These are phyloP conservation scores for Rugonectria rugulosa DNA, from an alignment of 2,329 filamentous ascomycete species.

Conservation along the genomic window DNA sequence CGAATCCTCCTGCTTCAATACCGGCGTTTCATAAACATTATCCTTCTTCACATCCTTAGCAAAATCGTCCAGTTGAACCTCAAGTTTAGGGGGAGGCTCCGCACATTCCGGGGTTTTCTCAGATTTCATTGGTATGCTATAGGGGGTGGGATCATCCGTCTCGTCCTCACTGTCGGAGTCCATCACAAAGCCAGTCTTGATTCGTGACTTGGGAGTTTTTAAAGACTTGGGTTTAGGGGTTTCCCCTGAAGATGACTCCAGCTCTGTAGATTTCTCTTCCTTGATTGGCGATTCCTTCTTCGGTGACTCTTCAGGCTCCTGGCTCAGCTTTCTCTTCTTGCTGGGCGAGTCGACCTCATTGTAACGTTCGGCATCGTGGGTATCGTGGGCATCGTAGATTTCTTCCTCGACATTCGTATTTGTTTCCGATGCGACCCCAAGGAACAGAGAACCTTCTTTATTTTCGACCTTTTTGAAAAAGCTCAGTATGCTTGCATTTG, in stretches of 20 bases:
- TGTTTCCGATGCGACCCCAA: slow-evolving; percentile 40
- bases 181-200: slow-evolving; percentile 68
- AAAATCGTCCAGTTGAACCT: slow-evolving; percentile 32
- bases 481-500: slow-evolving; percentile 73
- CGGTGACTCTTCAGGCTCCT: slow-evolving; percentile 23
- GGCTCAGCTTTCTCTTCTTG: slow-evolving; percentile 41
- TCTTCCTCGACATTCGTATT: slow-evolving; percentile 36
- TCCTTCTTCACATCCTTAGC: slow-evolving; percentile 33
- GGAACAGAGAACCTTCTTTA: slow-evolving; percentile 66
- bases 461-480: slow-evolving; percentile 77
- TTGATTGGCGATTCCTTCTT: slow-evolving; percentile 8
- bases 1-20: slow-evolving; percentile 43
- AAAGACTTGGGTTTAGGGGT: slow-evolving; percentile 24
- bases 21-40: slow-evolving; percentile 21
- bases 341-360: slow-evolving; percentile 45
- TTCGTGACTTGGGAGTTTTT: slow-evolving; percentile 35
- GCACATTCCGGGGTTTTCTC: slow-evolving; percentile 31
- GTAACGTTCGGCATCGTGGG: slow-evolving; percentile 39
- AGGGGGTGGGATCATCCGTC: slow-evolving; percentile 20
- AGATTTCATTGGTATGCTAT: slow-evolving; percentile 1
- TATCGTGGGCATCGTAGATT: slow-evolving; percentile 39
- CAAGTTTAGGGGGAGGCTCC: slow-evolving; percentile 28
- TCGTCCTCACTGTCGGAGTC: slow-evolving; percentile 68
- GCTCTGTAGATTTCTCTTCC: slow-evolving; percentile 9
- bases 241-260: slow-evolving; percentile 33